These are phyloP conservation scores for Wickerhamomyces mucosus DNA, from an alignment of 805 yeast species.

Conservation along the genomic window DNA sequence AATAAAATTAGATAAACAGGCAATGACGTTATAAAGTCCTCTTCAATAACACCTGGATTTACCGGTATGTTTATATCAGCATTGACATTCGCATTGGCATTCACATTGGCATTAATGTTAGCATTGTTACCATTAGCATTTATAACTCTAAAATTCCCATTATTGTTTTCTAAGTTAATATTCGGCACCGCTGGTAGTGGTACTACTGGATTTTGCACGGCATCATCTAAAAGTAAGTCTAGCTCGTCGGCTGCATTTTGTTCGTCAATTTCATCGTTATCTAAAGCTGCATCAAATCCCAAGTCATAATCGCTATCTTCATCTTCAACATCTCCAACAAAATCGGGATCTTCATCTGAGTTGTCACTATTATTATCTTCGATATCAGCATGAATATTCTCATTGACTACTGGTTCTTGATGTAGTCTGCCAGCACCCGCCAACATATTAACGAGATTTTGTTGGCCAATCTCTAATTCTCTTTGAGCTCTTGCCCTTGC, in stretches of 20 bases:
- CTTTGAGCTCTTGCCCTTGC: neutral
- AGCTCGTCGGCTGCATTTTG: constrained; percentile 13
- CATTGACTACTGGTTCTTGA: neutral
- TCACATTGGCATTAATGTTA: too few species aligned
- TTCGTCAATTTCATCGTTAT: constrained; percentile 4
- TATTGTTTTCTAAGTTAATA: too few species aligned
- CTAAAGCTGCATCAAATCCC: too few species aligned
- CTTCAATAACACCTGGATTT: constrained; percentile 9
- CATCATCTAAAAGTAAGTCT: constrained; percentile 8
- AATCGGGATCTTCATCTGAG: constrained; percentile 20
- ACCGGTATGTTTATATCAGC: constrained; percentile 2
- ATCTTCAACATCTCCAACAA: constrained; percentile 14
- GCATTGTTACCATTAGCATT: too few species aligned
- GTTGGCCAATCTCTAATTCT: too few species aligned
- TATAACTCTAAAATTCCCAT: too few species aligned
- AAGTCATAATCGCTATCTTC: constrained; percentile 11
- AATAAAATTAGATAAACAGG: constrained; percentile 11
- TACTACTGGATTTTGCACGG: constrained; percentile 6
- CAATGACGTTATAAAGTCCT: constrained; percentile 8
- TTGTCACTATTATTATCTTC: neutral
- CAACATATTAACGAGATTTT: too few species aligned
- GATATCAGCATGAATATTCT: neutral
- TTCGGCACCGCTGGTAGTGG: constrained; percentile 2
- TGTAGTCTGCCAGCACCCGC: too few species aligned
- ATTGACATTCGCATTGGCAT: constrained; percentile 5